Percentiles rank a stretch among this genome's conserved stretches.
Conservation (phyloP, 495 filamentous ascomycete species). For the Daldinia loculata region DNA sequence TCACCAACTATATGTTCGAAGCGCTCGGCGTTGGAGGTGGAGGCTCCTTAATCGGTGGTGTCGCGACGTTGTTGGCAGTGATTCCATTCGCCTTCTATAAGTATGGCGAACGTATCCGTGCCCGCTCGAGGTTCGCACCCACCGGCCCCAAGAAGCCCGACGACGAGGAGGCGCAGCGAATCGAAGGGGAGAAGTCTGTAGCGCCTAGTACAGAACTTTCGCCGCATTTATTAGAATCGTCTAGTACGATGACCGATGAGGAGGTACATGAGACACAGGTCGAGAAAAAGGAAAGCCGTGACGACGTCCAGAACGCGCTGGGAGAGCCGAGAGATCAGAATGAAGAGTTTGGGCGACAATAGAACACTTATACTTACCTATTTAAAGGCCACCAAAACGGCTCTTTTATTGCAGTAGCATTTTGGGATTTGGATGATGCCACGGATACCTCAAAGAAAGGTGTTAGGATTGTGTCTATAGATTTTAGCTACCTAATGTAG, state of each 20-base stretch:
- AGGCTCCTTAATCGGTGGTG: constrained; percentile 57
- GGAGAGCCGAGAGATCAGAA: constrained; percentile 7
- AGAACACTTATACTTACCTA: not conserved
- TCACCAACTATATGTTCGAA: constrained; percentile 70
- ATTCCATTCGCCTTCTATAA: constrained; percentile 63
- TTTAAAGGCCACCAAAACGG: not conserved
- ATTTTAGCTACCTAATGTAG: no score
- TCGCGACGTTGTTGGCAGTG: constrained; percentile 53
- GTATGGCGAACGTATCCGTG: constrained; percentile 58
- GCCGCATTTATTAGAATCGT: constrained; percentile 8
- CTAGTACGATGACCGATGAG: constrained; percentile 20
- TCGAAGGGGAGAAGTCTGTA: constrained; percentile 2
- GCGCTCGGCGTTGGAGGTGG: constrained; percentile 59
- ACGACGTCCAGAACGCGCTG: constrained; percentile 5
- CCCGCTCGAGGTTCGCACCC: constrained; percentile 49
- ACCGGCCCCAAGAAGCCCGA: constrained; percentile 37
- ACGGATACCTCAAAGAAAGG: not conserved
- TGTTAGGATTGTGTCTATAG: not conserved
- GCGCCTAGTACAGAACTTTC: constrained; percentile 18
- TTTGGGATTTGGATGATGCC: not conserved
- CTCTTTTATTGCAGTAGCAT: not conserved
- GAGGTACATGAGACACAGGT: not conserved
- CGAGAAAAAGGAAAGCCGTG: constrained; percentile 15
- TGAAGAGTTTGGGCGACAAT: not conserved
- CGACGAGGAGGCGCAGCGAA: constrained; percentile 31